Base-by-base conservation (phyloP, 495 filamentous ascomycete genomes). In the Achaetomiella virescens region DNA sequence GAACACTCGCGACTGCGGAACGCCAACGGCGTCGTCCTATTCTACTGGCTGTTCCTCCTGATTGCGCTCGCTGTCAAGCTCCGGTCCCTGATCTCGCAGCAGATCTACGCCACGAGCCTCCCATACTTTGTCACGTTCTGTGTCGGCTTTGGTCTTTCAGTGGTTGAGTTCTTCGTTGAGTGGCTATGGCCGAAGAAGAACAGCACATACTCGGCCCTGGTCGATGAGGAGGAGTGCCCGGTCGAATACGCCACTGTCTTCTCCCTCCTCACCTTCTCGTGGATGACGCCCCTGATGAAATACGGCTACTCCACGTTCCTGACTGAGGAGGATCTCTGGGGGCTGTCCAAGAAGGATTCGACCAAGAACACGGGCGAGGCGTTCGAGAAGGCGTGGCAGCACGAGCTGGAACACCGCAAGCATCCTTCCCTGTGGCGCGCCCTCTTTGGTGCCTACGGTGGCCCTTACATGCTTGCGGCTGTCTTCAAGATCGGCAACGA, bases 231-330 rank as follows among this genome's bases (percentile, higher is more conserved):
- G 54, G 91, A 97, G 74, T 97, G 93, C 61, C 95, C 95, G 0
- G 84, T 86, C 33, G 91, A 97, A 75, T 95, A 95, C 72, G 91
- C 95, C 21, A 90, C 91, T 51, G 78, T 97, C 43, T 97, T 97
- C 72, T 96, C 92, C 10, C 82, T 88, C 37, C 81, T 99, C 29
- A 95, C 92, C 10, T 99, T 99, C 68, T 83, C 88, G 54, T 99
- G 95, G 95, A 96, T 99, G 90, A 99, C 95, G 0, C 90, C 92
- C 15, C 72, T 97, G 81, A 99, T 99, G 95, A 90, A 86, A 63
- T 84, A 85, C 72, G 95, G 95, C 17, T 97, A 99, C 71, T 88
- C 85, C 62, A 82, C 90, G 52, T 99, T 80, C 66, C 78, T 99
- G 48, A 96, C 90, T 6, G 92, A 99, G 71, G 89, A 99, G 56